These are phyloP conservation scores for Cystoderma amianthinum DNA, from an alignment of 768 basidiomycete genomes.

Conservation along the genomic window DNA sequence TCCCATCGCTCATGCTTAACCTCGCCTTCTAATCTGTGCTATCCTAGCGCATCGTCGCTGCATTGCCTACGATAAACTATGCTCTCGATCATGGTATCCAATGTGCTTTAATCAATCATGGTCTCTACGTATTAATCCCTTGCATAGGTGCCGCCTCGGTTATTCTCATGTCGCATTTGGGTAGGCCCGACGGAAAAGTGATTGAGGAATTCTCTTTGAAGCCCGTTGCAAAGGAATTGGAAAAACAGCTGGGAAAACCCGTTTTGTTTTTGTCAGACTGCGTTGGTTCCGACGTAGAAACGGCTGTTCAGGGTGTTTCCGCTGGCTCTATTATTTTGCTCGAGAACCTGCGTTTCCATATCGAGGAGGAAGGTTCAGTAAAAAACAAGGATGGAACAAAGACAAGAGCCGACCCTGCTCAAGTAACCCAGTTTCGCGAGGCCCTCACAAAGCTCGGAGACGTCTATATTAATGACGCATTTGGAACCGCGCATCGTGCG, in stretches of 20 bases:
- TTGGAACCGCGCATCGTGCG: constrained; percentile 96
- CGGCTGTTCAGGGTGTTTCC: constrained; percentile 60
- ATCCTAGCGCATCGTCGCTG: constrained; percentile 89
- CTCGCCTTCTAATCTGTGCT: constrained; percentile 9
- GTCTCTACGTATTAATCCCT: constrained; percentile 7
- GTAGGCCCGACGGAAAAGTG: constrained; percentile 91
- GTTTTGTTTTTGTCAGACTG: constrained; percentile 83
- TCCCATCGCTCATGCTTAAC: constrained; percentile 6
- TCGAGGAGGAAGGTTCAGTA: constrained; percentile 92
- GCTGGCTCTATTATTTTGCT: constrained; percentile 77
- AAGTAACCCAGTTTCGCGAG: constrained; percentile 80
- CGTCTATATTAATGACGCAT: constrained; percentile 97
- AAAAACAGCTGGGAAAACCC: constrained; percentile 59
- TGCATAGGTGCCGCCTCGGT: constrained; percentile 68
- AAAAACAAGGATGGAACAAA: constrained; percentile 95
- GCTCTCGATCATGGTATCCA: constrained; percentile 74
- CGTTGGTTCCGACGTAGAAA: constrained; percentile 82
- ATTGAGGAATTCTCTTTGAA: constrained; percentile 86
- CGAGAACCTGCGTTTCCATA: constrained; percentile 98
- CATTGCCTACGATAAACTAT: constrained; percentile 91
- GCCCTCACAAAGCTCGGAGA: constrained; percentile 88
- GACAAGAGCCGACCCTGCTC: constrained; percentile 83
- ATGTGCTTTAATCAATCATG: constrained; percentile 4
- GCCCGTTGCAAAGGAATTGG: constrained; percentile 78
- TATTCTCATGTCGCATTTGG: constrained; percentile 96